phyloP scores from a whole-genome alignment of 371 early-diverging fungal genomes.

The Apophysomyces elegans region DNA sequence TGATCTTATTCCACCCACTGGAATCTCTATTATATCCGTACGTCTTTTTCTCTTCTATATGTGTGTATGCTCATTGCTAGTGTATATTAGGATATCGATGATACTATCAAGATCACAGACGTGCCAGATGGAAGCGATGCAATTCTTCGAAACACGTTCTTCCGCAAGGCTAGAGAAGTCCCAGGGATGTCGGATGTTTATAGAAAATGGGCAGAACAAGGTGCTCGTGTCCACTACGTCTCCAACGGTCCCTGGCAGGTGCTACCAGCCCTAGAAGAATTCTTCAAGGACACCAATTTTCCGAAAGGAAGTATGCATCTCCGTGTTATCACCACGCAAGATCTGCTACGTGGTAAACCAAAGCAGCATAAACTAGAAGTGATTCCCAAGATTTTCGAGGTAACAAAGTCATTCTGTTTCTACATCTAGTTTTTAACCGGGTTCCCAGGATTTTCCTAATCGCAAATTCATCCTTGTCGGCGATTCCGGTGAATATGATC shows the following conservation, averaged over 20 bases:
- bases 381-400: conserved; percentile 38
- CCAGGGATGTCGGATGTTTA: conserved; percentile 49
- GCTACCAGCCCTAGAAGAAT: conserved; percentile 43
- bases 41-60: conserved; percentile 2
- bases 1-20: conserved; percentile 53
- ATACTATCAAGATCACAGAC: conserved; percentile 67
- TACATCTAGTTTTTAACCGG: neutral
- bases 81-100: conserved; percentile 56
- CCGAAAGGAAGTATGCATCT: conserved; percentile 52
- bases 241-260: conserved; percentile 59
- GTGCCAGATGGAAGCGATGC: conserved; percentile 49
- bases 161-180: conserved; percentile 42
- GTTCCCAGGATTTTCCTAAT: conserved; percentile 48
- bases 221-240: conserved; percentile 51
- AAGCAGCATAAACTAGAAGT: conserved; percentile 45
- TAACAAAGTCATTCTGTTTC: conserved; percentile 1
- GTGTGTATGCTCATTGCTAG: neutral
- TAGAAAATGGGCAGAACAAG: conserved; percentile 34
- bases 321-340: conserved; percentile 36
- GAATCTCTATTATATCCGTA: conserved; percentile 61
- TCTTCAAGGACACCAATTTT: conserved; percentile 37
- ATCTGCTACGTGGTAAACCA: conserved; percentile 35
- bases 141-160: conserved; percentile 51
- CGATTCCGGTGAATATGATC: conserved; percentile 76
- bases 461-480: conserved; percentile 75